Evolutionary conservation across 139 green algal species (phyloP).

Genomic region (Nannochloris sp.): DNA sequence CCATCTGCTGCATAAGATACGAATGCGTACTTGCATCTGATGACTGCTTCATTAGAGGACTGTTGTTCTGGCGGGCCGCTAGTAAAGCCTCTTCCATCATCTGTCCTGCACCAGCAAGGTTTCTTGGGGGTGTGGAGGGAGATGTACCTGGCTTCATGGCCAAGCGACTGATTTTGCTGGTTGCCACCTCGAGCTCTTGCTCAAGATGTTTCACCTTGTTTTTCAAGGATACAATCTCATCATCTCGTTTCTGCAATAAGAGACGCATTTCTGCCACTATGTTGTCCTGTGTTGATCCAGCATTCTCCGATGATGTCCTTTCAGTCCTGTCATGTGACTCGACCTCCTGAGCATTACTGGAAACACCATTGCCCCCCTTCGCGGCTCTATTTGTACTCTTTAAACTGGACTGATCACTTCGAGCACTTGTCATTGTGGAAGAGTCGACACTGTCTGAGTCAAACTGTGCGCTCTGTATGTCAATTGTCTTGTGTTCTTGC

Average conservation of each 20-base stretch:
- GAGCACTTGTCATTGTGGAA: background rate
- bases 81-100: background rate
- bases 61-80: background rate
- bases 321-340: background rate
- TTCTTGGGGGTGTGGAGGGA: background rate
- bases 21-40: no score
- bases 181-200: background rate
- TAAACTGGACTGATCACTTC: constrained; percentile 5
- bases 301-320: background rate
- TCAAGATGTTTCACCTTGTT: background rate
- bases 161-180: background rate
- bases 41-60: background rate
- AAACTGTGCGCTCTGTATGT: background rate
- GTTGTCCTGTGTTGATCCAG: background rate
- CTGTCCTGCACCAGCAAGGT: background rate
- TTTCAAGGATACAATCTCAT: background rate
- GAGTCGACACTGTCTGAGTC: constrained; percentile 2
- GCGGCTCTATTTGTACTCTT: background rate
- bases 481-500: constrained; percentile 5
- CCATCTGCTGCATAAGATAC: background rate
- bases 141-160: background rate
- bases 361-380: background rate
- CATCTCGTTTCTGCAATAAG: background rate
- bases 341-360: background rate
- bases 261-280: background rate